Conservation (phyloP, 176 grass and related monocot genomes). For the Lolium multiflorum region DNA sequence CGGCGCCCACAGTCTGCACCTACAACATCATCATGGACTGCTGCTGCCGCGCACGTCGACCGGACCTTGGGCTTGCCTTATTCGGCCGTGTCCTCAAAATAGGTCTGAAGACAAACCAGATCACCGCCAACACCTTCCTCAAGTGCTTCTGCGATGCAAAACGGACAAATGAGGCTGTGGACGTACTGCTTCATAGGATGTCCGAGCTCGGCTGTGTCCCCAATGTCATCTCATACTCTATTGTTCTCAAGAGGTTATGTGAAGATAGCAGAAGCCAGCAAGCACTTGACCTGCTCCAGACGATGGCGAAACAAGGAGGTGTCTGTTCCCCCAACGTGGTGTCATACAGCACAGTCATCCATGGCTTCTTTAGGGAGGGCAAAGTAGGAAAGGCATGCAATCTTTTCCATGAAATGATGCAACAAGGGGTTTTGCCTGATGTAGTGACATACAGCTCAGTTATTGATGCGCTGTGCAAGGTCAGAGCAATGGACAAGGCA, state of each 20-base stretch:
- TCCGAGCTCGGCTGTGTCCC: not conserved
- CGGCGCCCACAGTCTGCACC: not conserved
- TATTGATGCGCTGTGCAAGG: not conserved
- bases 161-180: not conserved
- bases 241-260: not conserved
- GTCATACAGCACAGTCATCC: not conserved
- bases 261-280: not conserved
- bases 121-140: not conserved
- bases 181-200: not conserved
- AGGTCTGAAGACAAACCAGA: not conserved
- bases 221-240: not conserved
- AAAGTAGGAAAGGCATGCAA: not conserved
- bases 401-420: not conserved
- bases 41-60: not conserved
- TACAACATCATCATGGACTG: not conserved
- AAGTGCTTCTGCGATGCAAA: not conserved
- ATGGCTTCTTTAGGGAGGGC: not conserved
- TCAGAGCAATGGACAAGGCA: not conserved
- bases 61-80: not conserved
- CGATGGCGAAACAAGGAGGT: not conserved
- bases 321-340: not conserved
- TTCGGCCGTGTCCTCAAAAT: not conserved
- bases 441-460: not conserved
- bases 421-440: not conserved
- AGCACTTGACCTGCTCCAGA: not conserved